A percentile compares a stretch with the other conserved stretches of the same genome.
Evolutionary conservation across 768 basidiomycete genomes (phyloP).

Genomic region (Scleroderma citrinum): DNA sequence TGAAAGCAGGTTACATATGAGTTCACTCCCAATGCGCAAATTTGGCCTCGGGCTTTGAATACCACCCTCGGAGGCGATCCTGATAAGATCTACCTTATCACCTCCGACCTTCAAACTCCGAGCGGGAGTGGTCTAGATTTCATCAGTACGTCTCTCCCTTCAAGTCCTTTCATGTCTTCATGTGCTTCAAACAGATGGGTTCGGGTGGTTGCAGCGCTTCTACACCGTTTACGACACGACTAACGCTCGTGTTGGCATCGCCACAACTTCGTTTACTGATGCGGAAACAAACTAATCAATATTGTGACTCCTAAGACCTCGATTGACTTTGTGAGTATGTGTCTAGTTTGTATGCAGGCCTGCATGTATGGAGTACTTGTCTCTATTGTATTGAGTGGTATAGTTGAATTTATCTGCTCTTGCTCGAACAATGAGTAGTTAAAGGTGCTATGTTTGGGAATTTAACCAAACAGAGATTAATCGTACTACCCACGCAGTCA

Average conservation of each 20-base stretch:
- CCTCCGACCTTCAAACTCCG: constrained; percentile 44
- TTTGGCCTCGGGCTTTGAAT: constrained; percentile 62
- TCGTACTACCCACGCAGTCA: too few species aligned
- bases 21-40: constrained; percentile 60
- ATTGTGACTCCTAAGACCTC: too few species aligned
- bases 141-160: constrained; percentile 38
- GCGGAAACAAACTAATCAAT: constrained; percentile 39
- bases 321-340: too few species aligned
- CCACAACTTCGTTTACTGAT: constrained; percentile 35
- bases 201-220: constrained; percentile 55
- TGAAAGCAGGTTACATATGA: constrained; percentile 41
- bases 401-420: too few species aligned
- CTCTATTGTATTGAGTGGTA: too few species aligned
- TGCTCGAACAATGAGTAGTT: too few species aligned
- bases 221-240: constrained; percentile 48
- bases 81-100: constrained; percentile 49
- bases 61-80: constrained; percentile 47
- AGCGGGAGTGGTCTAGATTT: constrained; percentile 60
- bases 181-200: constrained; percentile 41
- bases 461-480: too few species aligned
- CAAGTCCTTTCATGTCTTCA: not conserved
- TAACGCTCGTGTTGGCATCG: constrained; percentile 18
- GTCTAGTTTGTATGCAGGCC: too few species aligned
- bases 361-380: too few species aligned
- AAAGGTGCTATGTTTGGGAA: too few species aligned